Conservation (phyloP, 805 yeast genomes). For the Metschnikowia corniflorae region DNA sequence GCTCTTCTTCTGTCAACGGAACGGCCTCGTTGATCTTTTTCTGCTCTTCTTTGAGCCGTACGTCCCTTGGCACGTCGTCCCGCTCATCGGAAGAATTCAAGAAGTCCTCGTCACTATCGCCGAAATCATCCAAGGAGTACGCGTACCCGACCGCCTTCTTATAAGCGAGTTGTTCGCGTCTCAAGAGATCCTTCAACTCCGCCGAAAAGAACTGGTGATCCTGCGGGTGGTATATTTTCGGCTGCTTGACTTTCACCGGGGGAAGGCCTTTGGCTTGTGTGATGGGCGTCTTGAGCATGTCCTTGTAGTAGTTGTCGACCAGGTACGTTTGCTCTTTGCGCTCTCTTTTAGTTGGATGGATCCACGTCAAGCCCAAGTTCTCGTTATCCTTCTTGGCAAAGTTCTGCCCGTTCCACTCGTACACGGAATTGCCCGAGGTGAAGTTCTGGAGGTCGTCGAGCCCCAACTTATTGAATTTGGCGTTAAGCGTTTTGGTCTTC, state of each 20-base stretch:
- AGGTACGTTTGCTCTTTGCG: constrained; percentile 76
- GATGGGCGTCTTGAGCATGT: constrained; percentile 46
- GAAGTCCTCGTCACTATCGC: constrained; percentile 50
- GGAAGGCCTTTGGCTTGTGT: constrained; percentile 9
- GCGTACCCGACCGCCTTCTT: constrained; percentile 58
- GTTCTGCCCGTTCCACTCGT: constrained; percentile 94
- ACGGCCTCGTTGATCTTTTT: constrained; percentile 50
- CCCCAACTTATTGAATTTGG: constrained; percentile 80
- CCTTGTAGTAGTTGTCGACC: constrained; percentile 72
- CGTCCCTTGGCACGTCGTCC: constrained; percentile 34
- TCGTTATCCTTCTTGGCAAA: constrained; percentile 55
- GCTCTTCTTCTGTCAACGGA: constrained; percentile 64
- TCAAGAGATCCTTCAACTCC: constrained; percentile 49
- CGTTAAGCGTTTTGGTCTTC: constrained; percentile 74
- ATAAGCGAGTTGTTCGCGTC: constrained; percentile 61
- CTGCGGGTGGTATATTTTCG: constrained; percentile 54
- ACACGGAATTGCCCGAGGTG: constrained; percentile 82
- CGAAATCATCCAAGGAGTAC: constrained; percentile 58
- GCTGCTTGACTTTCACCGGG: constrained; percentile 14
- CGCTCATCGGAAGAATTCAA: constrained; percentile 41
- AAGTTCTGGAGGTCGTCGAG: constrained; percentile 91
- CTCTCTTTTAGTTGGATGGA: constrained; percentile 72
- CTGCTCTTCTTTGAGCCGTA: constrained; percentile 46
- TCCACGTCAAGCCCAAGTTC: constrained; percentile 49
- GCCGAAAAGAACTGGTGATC: constrained; percentile 74